phyloP scores from a whole-genome alignment of 108 stramenopile genomes.

The Cyclotella choctawhatcheeana region DNA sequence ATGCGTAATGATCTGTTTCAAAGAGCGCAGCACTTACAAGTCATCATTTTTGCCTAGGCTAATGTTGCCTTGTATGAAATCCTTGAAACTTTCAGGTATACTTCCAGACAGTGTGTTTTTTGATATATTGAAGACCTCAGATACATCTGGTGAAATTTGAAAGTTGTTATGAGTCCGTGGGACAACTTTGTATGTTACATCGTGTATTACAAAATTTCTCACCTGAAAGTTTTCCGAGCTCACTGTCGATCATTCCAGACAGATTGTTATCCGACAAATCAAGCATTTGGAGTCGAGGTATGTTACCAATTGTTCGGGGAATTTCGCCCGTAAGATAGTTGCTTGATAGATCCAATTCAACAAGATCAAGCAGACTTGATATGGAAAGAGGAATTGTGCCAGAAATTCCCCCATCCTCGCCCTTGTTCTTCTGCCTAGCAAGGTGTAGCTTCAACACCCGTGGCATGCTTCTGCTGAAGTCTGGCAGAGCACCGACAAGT shows the following conservation, averaged over 20 bases:
- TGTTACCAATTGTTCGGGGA: neutral
- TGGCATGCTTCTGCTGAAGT: neutral
- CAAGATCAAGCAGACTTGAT: constrained; percentile 3
- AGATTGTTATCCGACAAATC: constrained; percentile 19
- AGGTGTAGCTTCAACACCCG: constrained; percentile 1
- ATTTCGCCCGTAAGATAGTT: constrained; percentile 14
- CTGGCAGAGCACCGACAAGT: constrained; percentile 30
- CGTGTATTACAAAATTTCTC: neutral
- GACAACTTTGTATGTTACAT: neutral
- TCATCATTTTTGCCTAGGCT: neutral
- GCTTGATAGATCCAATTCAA: neutral
- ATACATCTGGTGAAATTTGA: neutral
- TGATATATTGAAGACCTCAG: neutral
- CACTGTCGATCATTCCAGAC: neutral
- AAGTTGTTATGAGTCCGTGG: neutral
- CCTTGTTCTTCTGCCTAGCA: constrained; percentile 4
- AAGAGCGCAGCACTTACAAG: neutral
- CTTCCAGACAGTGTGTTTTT: neutral
- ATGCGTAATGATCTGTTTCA: neutral
- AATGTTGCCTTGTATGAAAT: neutral
- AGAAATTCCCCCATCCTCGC: neutral
- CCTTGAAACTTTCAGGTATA: neutral
- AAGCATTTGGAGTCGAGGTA: neutral
- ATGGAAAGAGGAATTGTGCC: constrained; percentile 12
- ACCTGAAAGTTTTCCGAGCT: constrained; percentile 16